Percentiles rank a stretch among this genome's conserved stretches.
Conservation (phyloP, 805 yeast species). For the Cyberlindnera xylosilytica region DNA sequence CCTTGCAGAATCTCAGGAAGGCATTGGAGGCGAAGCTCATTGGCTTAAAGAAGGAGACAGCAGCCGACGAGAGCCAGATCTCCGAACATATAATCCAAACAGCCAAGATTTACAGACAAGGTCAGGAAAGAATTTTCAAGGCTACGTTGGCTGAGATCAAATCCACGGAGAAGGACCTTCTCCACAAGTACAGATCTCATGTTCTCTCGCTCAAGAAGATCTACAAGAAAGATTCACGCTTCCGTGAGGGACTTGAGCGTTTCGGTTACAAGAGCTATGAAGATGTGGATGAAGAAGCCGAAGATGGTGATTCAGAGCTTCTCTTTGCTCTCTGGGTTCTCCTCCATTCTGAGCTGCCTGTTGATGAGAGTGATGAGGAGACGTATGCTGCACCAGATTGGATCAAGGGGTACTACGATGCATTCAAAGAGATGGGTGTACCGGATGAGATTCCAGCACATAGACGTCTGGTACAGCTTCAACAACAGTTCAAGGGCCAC, state of each 20-base stretch:
- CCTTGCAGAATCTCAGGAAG: slow-evolving; percentile 49
- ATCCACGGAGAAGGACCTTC: slow-evolving; percentile 44
- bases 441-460: neutral
- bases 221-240: slow-evolving; percentile 46
- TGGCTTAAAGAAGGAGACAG: slow-evolving; percentile 18
- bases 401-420: slow-evolving; percentile 8
- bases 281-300: slow-evolving; percentile 34
- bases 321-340: slow-evolving; percentile 21
- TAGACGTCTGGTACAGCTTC: slow-evolving; percentile 6
- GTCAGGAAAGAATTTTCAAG: slow-evolving; percentile 48
- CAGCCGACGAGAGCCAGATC: slow-evolving; percentile 5
- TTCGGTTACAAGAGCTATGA: slow-evolving; percentile 47
- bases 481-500: slow-evolving; percentile 4
- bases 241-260: slow-evolving; percentile 43
- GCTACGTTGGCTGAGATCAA: slow-evolving; percentile 43
- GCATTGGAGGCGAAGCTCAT: slow-evolving; percentile 51
- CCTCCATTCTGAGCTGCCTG: slow-evolving; percentile 7
- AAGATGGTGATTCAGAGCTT: slow-evolving; percentile 39
- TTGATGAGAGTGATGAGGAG: slow-evolving; percentile 5
- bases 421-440: neutral
- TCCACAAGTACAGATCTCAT: slow-evolving; percentile 38
- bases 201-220: slow-evolving; percentile 52
- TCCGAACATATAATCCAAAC: slow-evolving; percentile 23
- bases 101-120: slow-evolving; percentile 44
- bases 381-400: slow-evolving; percentile 19